Base-by-base conservation (phyloP, 345 rosid species). In the Salix arbutifolia region DNA sequence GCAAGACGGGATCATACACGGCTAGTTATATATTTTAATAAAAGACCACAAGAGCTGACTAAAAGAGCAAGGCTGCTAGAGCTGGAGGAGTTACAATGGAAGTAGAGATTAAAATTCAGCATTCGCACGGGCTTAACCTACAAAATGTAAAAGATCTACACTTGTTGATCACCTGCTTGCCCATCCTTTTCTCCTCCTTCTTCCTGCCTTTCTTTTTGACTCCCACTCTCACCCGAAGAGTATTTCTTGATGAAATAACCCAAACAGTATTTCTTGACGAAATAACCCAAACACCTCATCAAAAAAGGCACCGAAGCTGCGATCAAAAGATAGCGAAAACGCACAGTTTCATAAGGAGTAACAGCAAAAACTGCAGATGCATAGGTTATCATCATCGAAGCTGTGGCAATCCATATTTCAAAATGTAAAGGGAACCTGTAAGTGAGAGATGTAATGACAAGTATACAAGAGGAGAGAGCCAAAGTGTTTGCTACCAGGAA, bases 281-380 rank as follows among this genome's bases (percentile, higher is more conserved):
- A 1, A 38, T 76, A 67, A 65, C 73, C 69, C 77, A 56, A 64
- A 70, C 8, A 9, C 37, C 83, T 70, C 3, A 33, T 61, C 4
- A n/a, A 6, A 44, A 75, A 71, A 4, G 84, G 86, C 46, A 67
- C 67, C 2, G 69, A 31, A 42, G 70, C 83, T 0, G 80, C 67
- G 3, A 78, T 1, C 23, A 75, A 61, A 9, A 84, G 52, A 25
- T 77, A 80, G 58, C 76, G 74, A 78, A 73, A 73, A 28, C 40
- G 73, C 2, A 76, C 62, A 5, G 58, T 66, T 18, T 83, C 77
- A 0, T 25, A 19, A 7, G 86, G 82, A 5, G 76, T 69, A 8
- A 79, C 78, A 35, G 82, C 78, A 38, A 79, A 78, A 37, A 84
- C 35, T 2, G 86, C 81, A 21, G 79, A 78, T 1, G 38, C 82